These are phyloP conservation scores for Vigna trinervia DNA, from an alignment of 306 rosid species.

Conservation along the genomic window DNA sequence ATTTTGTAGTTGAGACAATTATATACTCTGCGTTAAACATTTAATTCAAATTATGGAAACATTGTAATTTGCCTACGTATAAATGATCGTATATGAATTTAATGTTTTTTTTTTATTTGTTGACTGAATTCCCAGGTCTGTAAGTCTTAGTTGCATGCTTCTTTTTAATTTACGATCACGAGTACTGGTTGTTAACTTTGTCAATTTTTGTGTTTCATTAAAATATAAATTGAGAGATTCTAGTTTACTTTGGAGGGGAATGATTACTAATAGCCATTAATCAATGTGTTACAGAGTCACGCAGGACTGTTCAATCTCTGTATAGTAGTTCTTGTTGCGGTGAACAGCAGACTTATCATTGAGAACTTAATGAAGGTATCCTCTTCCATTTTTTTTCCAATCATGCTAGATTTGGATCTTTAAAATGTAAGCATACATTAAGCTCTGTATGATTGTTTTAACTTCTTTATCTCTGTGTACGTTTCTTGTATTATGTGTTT, in stretches of 20 bases:
- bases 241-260: constrained; percentile 3
- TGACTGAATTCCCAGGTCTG: background rate
- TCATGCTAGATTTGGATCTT: constrained; percentile 4
- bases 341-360: constrained; percentile 92
- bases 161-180: background rate
- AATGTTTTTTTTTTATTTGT: background rate
- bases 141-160: constrained; percentile 20
- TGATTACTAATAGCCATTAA: constrained; percentile 8
- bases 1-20: constrained; percentile 19
- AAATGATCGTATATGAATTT: background rate
- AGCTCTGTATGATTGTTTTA: constrained; percentile 15
- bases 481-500: constrained; percentile 36
- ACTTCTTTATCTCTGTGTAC: background rate
- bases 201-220: constrained; percentile 16
- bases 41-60: background rate
- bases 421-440: background rate
- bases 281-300: constrained; percentile 73
- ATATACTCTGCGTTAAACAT: background rate
- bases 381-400: constrained; percentile 23
- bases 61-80: background rate
- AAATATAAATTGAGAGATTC: constrained; percentile 10
- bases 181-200: constrained; percentile 8
- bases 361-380: constrained; percentile 97
- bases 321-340: constrained; percentile 93
- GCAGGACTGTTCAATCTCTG: constrained; percentile 97